A percentile compares a stretch with the other conserved stretches of the same genome.
phyloP scores from a whole-genome alignment of 768 basidiomycete species.

The Harrya chromipes region DNA sequence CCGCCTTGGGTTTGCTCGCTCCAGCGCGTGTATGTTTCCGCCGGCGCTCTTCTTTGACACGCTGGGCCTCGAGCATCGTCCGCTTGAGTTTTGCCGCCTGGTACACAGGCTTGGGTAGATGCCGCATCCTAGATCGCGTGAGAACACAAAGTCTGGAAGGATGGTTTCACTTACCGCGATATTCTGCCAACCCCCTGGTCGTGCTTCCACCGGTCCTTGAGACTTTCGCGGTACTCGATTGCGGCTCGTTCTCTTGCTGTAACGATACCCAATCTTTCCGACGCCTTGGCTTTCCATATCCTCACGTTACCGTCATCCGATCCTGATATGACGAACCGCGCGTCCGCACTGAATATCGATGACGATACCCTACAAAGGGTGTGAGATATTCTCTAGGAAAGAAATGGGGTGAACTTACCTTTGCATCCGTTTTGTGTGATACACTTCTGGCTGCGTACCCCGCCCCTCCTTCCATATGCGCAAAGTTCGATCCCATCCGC shows the following conservation, averaged over 20 bases:
- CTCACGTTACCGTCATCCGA: slow-evolving; percentile 95
- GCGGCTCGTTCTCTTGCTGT: slow-evolving; percentile 88
- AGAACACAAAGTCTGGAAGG: slow-evolving; percentile 3
- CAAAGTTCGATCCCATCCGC: slow-evolving; percentile 94
- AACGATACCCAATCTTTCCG: slow-evolving; percentile 87
- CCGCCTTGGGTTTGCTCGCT: slow-evolving; percentile 83
- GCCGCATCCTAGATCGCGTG: slow-evolving; percentile 52
- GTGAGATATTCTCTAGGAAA: not conserved
- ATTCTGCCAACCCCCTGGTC: slow-evolving; percentile 81
- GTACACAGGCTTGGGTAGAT: slow-evolving; percentile 89
- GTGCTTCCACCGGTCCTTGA: slow-evolving; percentile 86
- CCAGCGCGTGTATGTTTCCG: slow-evolving; percentile 87
- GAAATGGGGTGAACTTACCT: slow-evolving; percentile 44
- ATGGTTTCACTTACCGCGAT: slow-evolving; percentile 54
- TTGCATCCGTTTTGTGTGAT: slow-evolving; percentile 99
- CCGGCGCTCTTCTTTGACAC: slow-evolving; percentile 92
- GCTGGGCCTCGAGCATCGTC: slow-evolving; percentile 86
- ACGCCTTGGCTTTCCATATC: slow-evolving; percentile 92
- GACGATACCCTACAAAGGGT: slow-evolving; percentile 67
- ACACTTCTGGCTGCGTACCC: slow-evolving; percentile 82
- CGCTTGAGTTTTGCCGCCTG: slow-evolving; percentile 84
- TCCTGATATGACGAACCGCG: slow-evolving; percentile 86
- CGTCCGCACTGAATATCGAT: slow-evolving; percentile 83
- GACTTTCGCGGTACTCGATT: slow-evolving; percentile 87
- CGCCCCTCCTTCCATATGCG: slow-evolving; percentile 89